Evolutionary conservation across 1,284 basidiomycete species (phyloP), one percentile per base, ranked within the genome.

Genomic region (Jaminaea rosea): DNA sequence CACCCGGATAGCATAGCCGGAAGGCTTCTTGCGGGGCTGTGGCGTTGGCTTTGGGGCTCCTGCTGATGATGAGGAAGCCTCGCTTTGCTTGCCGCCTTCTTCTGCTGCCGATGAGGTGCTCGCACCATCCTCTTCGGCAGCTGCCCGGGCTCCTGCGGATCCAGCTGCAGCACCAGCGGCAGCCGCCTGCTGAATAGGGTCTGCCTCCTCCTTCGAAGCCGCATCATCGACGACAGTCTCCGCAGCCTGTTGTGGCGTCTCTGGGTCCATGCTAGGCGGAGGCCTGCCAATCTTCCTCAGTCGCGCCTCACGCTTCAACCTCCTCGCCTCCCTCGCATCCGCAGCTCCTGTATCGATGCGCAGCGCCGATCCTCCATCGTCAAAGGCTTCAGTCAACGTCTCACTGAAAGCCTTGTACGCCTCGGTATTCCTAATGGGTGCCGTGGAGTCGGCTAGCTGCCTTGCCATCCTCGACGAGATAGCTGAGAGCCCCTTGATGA

Each of bases 371-470:
- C 87, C 87, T 52, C 87, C 88, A 73, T 97, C 92, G 66, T 98
- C 92, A 44, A 98, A 80, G 6, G 91, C 89, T 64, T 98, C 93
- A 23, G 88, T 78, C 17, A 98, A 78, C 9, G 88, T 89, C 47
- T 93, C 87, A 1, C 89, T 83, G 24, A 98, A 79, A 0, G 85
- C 80, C 78, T 94, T 94, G 79, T 98, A 98, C 1, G 91, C 89
- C 32, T 85, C 85, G 1, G 92, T 98, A 60, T 97, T 91, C 29
- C 93, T 84, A 60, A 99, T 86, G 11, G 71, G 71, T 4, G 69
- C 71, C 6, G 71, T 73, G 8, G 59, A 59, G 19, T 65, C 60
- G 21, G 67, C 63, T 39, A 72, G 48, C 39, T 70, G 66, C 8
- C 64, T 49, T 0, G 68, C 64, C 3, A 73, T 29, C 0, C 67